A percentile compares a stretch with the other conserved stretches of the same genome.
These are phyloP conservation scores for Boletales sp. DNA, from an alignment of 768 basidiomycete genomes.

Conservation along the genomic window DNA sequence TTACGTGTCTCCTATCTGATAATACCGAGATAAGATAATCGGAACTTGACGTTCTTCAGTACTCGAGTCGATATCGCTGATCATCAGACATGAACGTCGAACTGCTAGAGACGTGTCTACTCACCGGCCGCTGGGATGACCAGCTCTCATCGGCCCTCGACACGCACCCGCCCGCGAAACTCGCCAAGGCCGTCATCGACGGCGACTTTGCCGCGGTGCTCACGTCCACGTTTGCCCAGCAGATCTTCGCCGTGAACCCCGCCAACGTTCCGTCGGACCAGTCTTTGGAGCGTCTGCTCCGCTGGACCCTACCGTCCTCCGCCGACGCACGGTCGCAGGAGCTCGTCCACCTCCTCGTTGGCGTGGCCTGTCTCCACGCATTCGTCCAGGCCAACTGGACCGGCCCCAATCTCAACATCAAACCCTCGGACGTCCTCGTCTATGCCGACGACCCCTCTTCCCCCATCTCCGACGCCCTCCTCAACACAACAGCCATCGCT, in stretches of 20 bases:
- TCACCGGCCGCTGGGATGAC: conserved; percentile 47
- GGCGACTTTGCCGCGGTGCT: conserved; percentile 57
- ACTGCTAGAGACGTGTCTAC: conserved; percentile 51
- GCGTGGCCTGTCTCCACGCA: conserved; percentile 78
- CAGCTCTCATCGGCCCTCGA: conserved; percentile 19
- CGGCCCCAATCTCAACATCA: conserved; percentile 76
- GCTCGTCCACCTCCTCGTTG: conserved; percentile 57
- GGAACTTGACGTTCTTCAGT: background rate
- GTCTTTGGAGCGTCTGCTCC: conserved; percentile 36
- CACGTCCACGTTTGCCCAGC: conserved; percentile 41
- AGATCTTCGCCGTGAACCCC: conserved; percentile 34
- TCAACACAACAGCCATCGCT: conserved; percentile 66
- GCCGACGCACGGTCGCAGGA: conserved; percentile 44
- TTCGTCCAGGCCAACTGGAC: conserved; percentile 97
- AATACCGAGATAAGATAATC: conserved; percentile 3
- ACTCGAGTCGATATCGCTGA: background rate
- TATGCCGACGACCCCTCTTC: conserved; percentile 30
- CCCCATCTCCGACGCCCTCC: conserved; percentile 38
- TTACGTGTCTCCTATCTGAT: too few species aligned
- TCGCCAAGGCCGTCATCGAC: conserved; percentile 55
- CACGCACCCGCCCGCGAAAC: conserved; percentile 24
- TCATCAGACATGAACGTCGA: conserved; percentile 18
- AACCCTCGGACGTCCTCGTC: conserved; percentile 37
- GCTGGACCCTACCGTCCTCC: conserved; percentile 26
- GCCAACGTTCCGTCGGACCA: conserved; percentile 35